phyloP scores from a whole-genome alignment of 2,329 filamentous ascomycete genomes.

The Bimuria novae-zelandiae region DNA sequence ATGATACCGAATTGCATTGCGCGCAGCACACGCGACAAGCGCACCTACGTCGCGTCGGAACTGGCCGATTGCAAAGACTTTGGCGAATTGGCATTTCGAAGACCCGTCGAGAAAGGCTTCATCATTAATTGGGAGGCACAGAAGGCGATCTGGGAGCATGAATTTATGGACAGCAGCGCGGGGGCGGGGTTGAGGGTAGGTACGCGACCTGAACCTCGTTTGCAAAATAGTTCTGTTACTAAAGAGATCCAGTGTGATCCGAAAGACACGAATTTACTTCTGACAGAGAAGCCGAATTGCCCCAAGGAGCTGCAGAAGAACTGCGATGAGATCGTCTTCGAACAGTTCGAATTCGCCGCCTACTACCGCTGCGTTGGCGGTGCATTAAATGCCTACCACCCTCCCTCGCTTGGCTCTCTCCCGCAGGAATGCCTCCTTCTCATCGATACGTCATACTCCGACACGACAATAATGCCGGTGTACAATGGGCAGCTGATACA shows the following conservation, averaged over 20 bases:
- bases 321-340: conserved; percentile 95
- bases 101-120: conserved; percentile 92
- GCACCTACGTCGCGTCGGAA: conserved; percentile 79
- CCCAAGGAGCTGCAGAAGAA: conserved; percentile 82
- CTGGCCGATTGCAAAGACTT: conserved; percentile 82
- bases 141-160: conserved; percentile 92
- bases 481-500: conserved; percentile 82
- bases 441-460: conserved; percentile 89
- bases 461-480: conserved; percentile 87
- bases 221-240: too few species aligned
- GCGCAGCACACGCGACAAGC: conserved; percentile 73
- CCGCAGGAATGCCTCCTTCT: conserved; percentile 84
- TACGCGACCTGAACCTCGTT: conserved; percentile 20
- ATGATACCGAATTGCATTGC: conserved; percentile 88
- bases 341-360: conserved; percentile 90
- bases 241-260: conserved; percentile 66
- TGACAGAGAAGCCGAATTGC: conserved; percentile 85
- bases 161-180: conserved; percentile 76
- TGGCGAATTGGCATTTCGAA: conserved; percentile 82
- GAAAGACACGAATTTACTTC: conserved; percentile 77
- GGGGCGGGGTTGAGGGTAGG: conserved; percentile 62
- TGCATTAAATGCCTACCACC: conserved; percentile 74
- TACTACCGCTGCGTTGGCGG: conserved; percentile 75
- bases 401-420: conserved; percentile 48
- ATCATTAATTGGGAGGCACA: conserved; percentile 96